Conservation (phyloP, 495 filamentous ascomycete species). For the Aspergillus avenaceus region DNA sequence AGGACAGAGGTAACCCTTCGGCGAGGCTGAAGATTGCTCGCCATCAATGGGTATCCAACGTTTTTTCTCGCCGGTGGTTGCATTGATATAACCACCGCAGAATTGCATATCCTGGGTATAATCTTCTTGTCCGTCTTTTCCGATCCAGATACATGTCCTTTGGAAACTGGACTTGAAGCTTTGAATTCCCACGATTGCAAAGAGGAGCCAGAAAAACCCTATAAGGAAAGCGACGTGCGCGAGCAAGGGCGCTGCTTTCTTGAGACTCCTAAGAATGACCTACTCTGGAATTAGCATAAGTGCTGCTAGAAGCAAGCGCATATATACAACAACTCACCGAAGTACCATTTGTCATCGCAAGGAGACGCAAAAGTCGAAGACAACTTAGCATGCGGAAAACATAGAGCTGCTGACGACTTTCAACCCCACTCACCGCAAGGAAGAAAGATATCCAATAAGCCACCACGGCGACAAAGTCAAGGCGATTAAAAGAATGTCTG, state of each 20-base stretch:
- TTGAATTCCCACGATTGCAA: conserved; percentile 94
- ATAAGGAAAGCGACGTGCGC: conserved; percentile 94
- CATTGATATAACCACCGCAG: conserved; percentile 78
- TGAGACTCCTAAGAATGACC: conserved; percentile 91
- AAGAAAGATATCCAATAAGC: conserved; percentile 89
- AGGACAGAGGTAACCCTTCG: conserved; percentile 93
- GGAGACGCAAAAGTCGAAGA: conserved; percentile 82
- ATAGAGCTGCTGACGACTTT: conserved; percentile 66
- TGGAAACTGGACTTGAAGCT: conserved; percentile 94
- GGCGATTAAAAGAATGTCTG: conserved; percentile 88
- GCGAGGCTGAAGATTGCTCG: conserved; percentile 28
- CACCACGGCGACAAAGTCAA: conserved; percentile 96
- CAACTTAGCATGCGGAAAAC: conserved; percentile 96
- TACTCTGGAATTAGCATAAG: conserved; percentile 21
- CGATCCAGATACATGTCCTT: conserved; percentile 83
- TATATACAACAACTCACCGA: conserved; percentile 48
- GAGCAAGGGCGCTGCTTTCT: conserved; percentile 91
- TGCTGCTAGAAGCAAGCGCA: too few relatives aligned
- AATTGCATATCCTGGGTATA: conserved; percentile 59
- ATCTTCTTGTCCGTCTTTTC: conserved; percentile 39
- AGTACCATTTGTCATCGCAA: conserved; percentile 87
- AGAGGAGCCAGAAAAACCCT: conserved; percentile 97
- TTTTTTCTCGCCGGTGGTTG: conserved; percentile 47
- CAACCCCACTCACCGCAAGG: conserved; percentile 62
- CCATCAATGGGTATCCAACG: conserved; percentile 63